Evolutionary conservation across 2,329 filamentous ascomycete genomes (phyloP), one percentile per base, ranked within the genome.

Genomic region (Aspergillus phoenicis): DNA sequence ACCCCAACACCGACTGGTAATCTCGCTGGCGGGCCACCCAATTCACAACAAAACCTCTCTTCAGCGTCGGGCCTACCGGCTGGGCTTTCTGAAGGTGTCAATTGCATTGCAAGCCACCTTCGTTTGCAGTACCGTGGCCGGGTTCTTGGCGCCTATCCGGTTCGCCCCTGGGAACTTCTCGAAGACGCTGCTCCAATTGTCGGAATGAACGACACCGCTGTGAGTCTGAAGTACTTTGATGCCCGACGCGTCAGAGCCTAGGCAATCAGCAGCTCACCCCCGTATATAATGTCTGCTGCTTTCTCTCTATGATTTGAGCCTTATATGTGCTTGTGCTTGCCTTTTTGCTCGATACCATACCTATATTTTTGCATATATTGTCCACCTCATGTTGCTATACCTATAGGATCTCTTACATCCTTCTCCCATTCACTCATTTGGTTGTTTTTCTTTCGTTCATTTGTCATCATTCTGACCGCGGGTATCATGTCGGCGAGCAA

Each of bases 121-220:
- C 74, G 74, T 43, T 65, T 79, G 41, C 75, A 80, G 60, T 69
- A 74, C 33, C 73, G 72, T 28, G 76, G 75, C 8, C 73, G 73
- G 22, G 61, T 71, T 5, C 61, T 75, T 36, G 76, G 75, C 2
- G 63, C 74, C 2, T 79, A 73, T 53, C 71, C 73, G 2, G 63
- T 77, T 8, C 75, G 75, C 22, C 74, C 74, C 28, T 81, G 79
- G 79, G 79, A 81, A 60, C 73, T 80, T 59, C 70, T 81, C 24
- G 77, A 78, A 63, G 79, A 80, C 60, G 75, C 79, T 10, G 78
- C 79, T 17, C 79, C 79, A 1, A 72, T 79, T 17, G 66, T 77
- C 22, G 77, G 78, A 24, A 68, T 71, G n/a, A 81, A 81, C 61
- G 79, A 81, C 61, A 81, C 79, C 4, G 77, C 78, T 20, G 66